Conservation (phyloP, 1,284 basidiomycete species). For the Puccinia coronata region DNA sequence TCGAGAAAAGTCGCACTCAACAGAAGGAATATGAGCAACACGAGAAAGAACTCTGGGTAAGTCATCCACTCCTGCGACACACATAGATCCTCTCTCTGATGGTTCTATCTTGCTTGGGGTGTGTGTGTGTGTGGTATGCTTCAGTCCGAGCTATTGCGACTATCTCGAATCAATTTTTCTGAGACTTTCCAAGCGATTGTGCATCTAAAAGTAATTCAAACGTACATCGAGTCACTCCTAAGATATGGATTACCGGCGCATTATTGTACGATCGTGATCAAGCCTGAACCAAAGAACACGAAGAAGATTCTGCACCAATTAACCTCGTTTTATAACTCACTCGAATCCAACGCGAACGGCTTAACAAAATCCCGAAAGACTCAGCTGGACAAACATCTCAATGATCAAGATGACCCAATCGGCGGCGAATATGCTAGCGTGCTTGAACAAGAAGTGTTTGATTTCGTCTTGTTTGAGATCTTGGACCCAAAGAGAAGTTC, state of each 20-base stretch:
- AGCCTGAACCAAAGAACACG: conserved; percentile 84
- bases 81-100: background rate
- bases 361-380: conserved; percentile 4
- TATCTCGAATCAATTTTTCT: conserved; percentile 93
- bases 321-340: conserved; percentile 76
- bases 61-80: background rate
- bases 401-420: conserved; percentile 21
- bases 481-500: conserved; percentile 37
- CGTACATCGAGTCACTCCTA: conserved; percentile 93
- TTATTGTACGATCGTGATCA: conserved; percentile 78
- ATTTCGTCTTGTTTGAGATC: conserved; percentile 50
- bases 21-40: conserved; percentile 75
- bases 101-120: background rate
- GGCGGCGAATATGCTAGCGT: conserved; percentile 47
- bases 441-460: conserved; percentile 48
- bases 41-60: conserved; percentile 96
- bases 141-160: conserved; percentile 87
- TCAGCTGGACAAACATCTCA: conserved; percentile 1
- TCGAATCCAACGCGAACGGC: conserved; percentile 58
- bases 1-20: conserved; percentile 81
- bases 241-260: conserved; percentile 93
- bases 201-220: conserved; percentile 85
- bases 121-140: conserved; percentile 4
- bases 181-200: conserved; percentile 93
- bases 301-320: conserved; percentile 73